Evolutionary conservation across 176 grass and related monocot species (phyloP).

Genomic region (Chloris gayana): DNA sequence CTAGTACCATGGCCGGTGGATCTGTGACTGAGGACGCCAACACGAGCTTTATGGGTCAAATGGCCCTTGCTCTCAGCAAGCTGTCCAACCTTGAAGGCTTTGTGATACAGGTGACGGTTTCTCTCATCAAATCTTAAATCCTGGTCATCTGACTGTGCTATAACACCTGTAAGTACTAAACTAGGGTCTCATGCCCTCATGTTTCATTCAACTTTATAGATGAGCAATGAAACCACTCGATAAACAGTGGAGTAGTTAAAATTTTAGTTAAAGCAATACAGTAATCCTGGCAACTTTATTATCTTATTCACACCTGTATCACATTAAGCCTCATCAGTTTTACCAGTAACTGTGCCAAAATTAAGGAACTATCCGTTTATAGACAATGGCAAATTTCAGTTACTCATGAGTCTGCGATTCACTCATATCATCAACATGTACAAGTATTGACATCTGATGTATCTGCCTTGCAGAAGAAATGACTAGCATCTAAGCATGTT

Average conservation of each 20-base stretch:
- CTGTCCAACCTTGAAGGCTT: constrained; percentile 90
- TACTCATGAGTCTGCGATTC: background rate
- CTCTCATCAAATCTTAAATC: constrained; percentile 14
- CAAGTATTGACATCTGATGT: background rate
- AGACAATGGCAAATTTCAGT: background rate
- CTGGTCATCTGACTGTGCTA: background rate
- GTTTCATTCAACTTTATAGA: constrained; percentile 5
- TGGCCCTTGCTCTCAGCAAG: constrained; percentile 74
- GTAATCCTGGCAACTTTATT: constrained; percentile 6
- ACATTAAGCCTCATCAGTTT: constrained; percentile 13
- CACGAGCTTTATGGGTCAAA: constrained; percentile 69
- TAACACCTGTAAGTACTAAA: background rate
- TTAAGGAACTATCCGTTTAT: constrained; percentile 8
- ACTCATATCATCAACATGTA: background rate
- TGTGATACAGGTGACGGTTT: constrained; percentile 66
- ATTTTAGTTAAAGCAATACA: background rate
- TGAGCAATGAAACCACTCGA: constrained; percentile 12
- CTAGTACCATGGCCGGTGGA: constrained; percentile 55
- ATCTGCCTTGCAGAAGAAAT: constrained; percentile 22
- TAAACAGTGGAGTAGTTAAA: background rate
- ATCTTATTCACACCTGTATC: background rate
- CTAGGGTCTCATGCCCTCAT: no score
- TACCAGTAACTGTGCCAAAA: background rate
- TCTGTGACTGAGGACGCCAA: constrained; percentile 44
- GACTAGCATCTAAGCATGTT: constrained; percentile 14